These are phyloP conservation scores for Hydrangea macrophylla DNA, from an alignment of 148 eudicot species.

Conservation along the genomic window DNA sequence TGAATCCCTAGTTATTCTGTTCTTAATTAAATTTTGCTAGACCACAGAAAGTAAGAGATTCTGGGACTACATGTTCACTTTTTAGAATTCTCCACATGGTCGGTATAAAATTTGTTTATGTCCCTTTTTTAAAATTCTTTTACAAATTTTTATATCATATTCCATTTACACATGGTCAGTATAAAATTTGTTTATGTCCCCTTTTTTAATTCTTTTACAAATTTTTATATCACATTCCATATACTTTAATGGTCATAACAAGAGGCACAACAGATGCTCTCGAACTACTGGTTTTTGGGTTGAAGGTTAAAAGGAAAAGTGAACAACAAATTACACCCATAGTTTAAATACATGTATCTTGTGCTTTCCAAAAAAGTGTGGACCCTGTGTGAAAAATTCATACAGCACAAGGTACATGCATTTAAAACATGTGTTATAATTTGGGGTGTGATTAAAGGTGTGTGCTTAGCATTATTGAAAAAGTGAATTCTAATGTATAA, in stretches of 20 bases:
- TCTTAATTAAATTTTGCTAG: not conserved
- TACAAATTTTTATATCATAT: not conserved
- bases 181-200: no score
- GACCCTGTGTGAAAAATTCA: no score
- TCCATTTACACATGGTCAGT: no score
- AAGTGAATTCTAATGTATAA: no score
- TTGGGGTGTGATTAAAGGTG: no score
- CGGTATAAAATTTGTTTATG: no score
- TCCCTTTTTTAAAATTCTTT: not conserved
- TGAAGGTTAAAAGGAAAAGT: not conserved
- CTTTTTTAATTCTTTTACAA: not conserved
- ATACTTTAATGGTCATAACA: not conserved
- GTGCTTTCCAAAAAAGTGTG: no score
- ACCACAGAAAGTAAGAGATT: conserved; percentile 9
- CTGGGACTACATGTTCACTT: not conserved
- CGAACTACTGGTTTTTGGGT: conserved; percentile 6
- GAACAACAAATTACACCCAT: no score
- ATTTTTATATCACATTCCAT: not conserved
- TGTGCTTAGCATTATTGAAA: no score
- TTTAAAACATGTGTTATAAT: no score
- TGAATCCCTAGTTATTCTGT: conserved; percentile 13
- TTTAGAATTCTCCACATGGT: conserved; percentile 4
- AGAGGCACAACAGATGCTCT: conserved; percentile 10
- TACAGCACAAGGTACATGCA: no score
- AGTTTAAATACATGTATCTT: no score